Base-by-base conservation (phyloP, 441 rosid species). In the Erysimum cheiri region DNA sequence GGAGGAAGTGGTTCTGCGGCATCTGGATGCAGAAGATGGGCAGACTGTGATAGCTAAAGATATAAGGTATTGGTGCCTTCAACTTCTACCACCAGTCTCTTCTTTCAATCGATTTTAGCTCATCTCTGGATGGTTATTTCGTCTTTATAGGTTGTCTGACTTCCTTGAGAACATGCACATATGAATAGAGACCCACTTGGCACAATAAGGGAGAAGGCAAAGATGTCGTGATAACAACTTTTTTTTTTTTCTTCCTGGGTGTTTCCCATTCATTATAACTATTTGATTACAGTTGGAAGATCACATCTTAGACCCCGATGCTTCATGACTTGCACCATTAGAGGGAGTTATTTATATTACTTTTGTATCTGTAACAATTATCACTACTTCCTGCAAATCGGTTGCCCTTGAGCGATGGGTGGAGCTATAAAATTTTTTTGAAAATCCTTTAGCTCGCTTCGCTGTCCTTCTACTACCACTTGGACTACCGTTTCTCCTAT, bases 21-120 rank as follows among this genome's bases (percentile, higher is more conserved):
- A 90, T 83, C 87, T 88, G 64, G 89, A 84, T 29, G 82, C 87
- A 76, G 97, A 88, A 62, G 94, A 90, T 84, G 94, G 97, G 64
- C 72, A 80, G 50, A 79, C 87, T 8, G 85, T 90, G 74, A 88
- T 90, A 64, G 89, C 91, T 14, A 90, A 90, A 85, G 78, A 90
- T 60, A 85, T 84, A 75, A 84, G 94, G 97, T 90, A 75, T 40
- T 33, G 46, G 29, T 36, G 10, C 59, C 11, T 39, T 14, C 22
- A 43, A 36, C 41, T 67, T 54, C 57, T 67, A 33, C 48, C 50
- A 72, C 28, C 15, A 36, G 37, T 35, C 19, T 56, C 50, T 35
- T 56, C 1, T 22, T 39, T 32, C 41, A 8, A n/a, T 67, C 35
- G 29, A 29, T 69, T 69, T 69, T 14, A 59, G 37, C 62, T 47